These are phyloP conservation scores for Sphaerosporella brunnea DNA, from an alignment of 495 filamentous ascomycete genomes.

Conservation along the genomic window DNA sequence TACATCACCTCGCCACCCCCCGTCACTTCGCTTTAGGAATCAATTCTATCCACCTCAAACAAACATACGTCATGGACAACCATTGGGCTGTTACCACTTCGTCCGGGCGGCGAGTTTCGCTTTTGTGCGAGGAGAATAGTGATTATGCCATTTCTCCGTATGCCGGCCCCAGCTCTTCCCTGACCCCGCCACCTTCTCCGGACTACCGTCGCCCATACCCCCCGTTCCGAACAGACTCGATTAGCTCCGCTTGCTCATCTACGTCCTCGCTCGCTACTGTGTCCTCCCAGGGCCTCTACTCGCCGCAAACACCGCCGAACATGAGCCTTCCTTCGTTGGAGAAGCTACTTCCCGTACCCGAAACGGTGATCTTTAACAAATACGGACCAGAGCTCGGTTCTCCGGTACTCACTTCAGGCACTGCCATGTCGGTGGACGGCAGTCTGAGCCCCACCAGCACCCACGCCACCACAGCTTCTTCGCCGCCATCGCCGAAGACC, in stretches of 20 bases:
- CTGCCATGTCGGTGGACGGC: conserved; percentile 1
- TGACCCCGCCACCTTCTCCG: conserved; percentile 24
- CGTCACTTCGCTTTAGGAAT: too few relatives aligned
- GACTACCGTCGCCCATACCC: conserved; percentile 18
- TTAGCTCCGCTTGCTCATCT: conserved; percentile 19
- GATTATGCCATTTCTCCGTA: conserved; percentile 6
- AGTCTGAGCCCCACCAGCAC: conserved; percentile 12
- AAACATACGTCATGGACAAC: conserved; percentile 14
- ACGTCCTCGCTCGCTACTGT: conserved; percentile 23
- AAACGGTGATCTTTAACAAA: conserved; percentile 13
- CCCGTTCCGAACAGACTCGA: conserved; percentile 18
- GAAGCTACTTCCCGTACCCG: conserved; percentile 18
- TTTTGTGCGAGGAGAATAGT: conserved; percentile 21
- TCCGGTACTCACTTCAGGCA: conserved; percentile 7
- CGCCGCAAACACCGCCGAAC: conserved; percentile 22
- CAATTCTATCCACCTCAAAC: too few relatives aligned
- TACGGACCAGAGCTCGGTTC: conserved; percentile 11
- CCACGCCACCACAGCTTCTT: conserved; percentile 15
- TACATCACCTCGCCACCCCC: too few relatives aligned
- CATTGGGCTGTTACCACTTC: conserved; percentile 25
- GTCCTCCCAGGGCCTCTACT: conserved; percentile 14
- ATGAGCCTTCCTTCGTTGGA: conserved; percentile 21
- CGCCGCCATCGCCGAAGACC: conserved; percentile 23
- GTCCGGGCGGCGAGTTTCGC: conserved; percentile 23
- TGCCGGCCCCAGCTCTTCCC: conserved; percentile 18